A percentile compares a stretch with the other conserved stretches of the same genome.
These are phyloP conservation scores for Herpotrichia juniperi DNA, from an alignment of 2,329 filamentous ascomycete species.

Conservation along the genomic window DNA sequence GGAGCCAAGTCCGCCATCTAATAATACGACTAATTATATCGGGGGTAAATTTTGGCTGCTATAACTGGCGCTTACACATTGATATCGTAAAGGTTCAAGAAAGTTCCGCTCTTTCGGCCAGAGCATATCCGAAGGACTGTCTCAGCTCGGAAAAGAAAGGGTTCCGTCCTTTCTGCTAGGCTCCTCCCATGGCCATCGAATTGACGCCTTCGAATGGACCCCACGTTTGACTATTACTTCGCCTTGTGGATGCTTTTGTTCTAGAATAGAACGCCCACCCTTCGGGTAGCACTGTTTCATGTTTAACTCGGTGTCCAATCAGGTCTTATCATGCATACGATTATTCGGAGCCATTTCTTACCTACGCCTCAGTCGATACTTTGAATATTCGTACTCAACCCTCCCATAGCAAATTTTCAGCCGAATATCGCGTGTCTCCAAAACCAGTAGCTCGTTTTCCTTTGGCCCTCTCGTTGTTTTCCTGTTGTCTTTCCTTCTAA, in stretches of 20 bases:
- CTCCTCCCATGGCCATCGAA: neutral
- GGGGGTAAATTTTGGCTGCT: neutral
- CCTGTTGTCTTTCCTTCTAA: neutral
- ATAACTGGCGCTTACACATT: conserved; percentile 2
- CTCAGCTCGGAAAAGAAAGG: neutral
- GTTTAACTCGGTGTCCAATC: conserved; percentile 1
- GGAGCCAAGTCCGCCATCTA: neutral
- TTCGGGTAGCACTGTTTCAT: neutral
- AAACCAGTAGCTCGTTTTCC: neutral
- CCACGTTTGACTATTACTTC: neutral
- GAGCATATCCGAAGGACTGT: neutral
- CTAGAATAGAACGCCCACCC: neutral
- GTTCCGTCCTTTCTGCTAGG: conserved; percentile 1
- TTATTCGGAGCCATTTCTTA: neutral
- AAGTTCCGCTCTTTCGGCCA: neutral
- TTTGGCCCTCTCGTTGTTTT: neutral
- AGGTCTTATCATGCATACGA: neutral
- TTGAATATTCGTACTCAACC: neutral
- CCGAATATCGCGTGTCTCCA: neutral
- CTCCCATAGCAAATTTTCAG: neutral
- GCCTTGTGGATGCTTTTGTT: conserved; percentile 1
- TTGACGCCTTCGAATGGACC: neutral
- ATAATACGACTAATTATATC: conserved; percentile 4
- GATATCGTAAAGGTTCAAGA: conserved; percentile 1
- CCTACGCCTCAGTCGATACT: neutral